phyloP scores from a whole-genome alignment of 2,329 filamentous ascomycete genomes.

The Microdochium nivale region DNA sequence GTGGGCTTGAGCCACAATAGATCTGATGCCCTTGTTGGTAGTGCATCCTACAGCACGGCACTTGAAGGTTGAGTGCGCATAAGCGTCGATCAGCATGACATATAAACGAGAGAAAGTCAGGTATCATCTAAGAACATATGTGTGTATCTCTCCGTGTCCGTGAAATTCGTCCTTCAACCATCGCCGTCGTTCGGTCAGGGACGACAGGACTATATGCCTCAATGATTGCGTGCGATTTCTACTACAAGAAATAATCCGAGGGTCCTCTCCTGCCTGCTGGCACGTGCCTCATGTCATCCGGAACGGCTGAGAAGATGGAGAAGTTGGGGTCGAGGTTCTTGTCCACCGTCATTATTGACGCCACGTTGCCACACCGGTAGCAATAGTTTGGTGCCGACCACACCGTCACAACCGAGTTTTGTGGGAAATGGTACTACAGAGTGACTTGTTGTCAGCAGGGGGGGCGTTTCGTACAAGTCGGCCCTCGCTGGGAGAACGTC shows the following conservation, averaged over 20 bases:
- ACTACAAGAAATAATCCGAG: conserved; percentile 61
- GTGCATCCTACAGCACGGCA: too few relatives aligned
- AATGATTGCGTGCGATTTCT: conserved; percentile 7
- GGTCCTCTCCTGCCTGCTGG: conserved; percentile 61
- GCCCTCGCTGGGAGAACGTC: too few relatives aligned
- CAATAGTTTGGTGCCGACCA: conserved; percentile 98
- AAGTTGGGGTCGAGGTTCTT: conserved; percentile 84
- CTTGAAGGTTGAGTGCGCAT: too few relatives aligned
- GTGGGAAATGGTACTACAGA: conserved; percentile 76
- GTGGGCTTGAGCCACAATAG: too few relatives aligned
- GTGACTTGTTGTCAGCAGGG: conserved; percentile 9
- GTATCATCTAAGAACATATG: background rate
- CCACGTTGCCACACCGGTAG: conserved; percentile 92
- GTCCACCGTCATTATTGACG: conserved; percentile 89
- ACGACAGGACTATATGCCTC: conserved; percentile 4
- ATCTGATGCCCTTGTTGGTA: too few relatives aligned
- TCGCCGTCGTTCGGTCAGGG: background rate
- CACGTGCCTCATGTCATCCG: conserved; percentile 73
- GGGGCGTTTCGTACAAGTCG: too few relatives aligned
- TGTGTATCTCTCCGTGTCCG: background rate
- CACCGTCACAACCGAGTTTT: conserved; percentile 93
- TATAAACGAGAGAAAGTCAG: background rate
- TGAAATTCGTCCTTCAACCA: conserved; percentile 7
- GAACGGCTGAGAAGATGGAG: conserved; percentile 85
- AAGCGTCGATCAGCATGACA: background rate